A percentile compares a stretch with the other conserved stretches of the same genome.
Evolutionary conservation across 2,329 filamentous ascomycete species (phyloP).

Genomic region (Colletotrichum spinosum): DNA sequence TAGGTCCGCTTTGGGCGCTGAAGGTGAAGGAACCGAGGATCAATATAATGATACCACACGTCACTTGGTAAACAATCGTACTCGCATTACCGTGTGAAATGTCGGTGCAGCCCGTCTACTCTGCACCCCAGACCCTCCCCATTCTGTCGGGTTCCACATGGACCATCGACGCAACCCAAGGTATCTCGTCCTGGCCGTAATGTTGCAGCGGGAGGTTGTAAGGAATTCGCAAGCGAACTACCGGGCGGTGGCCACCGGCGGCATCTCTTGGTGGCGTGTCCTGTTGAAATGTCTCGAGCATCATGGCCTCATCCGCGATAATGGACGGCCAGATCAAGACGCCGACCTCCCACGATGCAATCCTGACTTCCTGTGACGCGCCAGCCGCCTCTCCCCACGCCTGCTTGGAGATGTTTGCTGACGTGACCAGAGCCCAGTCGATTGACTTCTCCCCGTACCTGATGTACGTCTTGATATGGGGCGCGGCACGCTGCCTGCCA

Average conservation of each 20-base stretch:
- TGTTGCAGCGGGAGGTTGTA: constrained; percentile 80
- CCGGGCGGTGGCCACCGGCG: constrained; percentile 41
- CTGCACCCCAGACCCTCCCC: constrained; percentile 53
- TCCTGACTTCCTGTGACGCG: constrained; percentile 69
- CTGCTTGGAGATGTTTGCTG: constrained; percentile 91
- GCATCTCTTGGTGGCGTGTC: constrained; percentile 60
- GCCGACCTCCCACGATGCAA: constrained; percentile 87
- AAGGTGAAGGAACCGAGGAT: constrained; percentile 13
- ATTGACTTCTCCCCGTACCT: constrained; percentile 70
- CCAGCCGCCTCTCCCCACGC: constrained; percentile 81
- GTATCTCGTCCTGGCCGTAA: constrained; percentile 73
- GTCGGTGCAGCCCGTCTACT: constrained; percentile 5
- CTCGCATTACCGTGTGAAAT: constrained; percentile 1
- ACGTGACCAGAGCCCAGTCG: constrained; percentile 89
- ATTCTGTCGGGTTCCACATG: constrained; percentile 73
- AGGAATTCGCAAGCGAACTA: constrained; percentile 82
- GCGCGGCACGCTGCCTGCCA: constrained; percentile 77
- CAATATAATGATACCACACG: constrained; percentile 36
- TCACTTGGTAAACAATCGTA: background rate
- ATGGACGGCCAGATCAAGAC: constrained; percentile 84
- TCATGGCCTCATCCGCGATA: constrained; percentile 61
- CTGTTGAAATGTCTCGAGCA: constrained; percentile 76
- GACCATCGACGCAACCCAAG: constrained; percentile 78
- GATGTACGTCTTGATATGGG: constrained; percentile 92
- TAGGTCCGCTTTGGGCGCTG: constrained; percentile 3